phyloP scores from a whole-genome alignment of 1,139 yeast species.

The Scheffersomyces stambukii region DNA sequence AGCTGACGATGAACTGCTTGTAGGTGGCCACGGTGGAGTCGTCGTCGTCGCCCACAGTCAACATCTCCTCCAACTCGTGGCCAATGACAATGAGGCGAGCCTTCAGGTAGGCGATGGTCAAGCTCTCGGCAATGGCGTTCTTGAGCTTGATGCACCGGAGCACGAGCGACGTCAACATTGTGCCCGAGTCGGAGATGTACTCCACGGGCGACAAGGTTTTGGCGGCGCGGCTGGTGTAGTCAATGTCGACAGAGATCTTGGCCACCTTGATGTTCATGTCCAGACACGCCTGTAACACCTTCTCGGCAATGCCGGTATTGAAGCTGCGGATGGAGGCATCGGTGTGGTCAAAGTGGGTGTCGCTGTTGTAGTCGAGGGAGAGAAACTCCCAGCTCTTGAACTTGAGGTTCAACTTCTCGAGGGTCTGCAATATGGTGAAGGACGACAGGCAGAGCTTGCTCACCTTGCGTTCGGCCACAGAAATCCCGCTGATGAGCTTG shows the following conservation, averaged over 20 bases:
- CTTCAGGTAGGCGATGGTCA: conserved; percentile 52
- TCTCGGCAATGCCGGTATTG: conserved; percentile 44
- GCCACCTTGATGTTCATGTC: conserved; percentile 41
- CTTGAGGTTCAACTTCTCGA: conserved; percentile 46
- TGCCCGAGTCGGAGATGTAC: conserved; percentile 54
- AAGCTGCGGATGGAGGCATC: conserved; percentile 35
- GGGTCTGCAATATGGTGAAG: conserved; percentile 44
- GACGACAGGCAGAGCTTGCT: conserved; percentile 48
- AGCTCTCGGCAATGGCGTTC: conserved; percentile 43
- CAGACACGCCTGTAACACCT: conserved; percentile 46
- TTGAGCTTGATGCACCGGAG: conserved; percentile 48
- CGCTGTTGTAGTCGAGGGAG: conserved; percentile 50
- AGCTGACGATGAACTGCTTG: conserved; percentile 46
- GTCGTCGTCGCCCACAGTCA: conserved; percentile 24
- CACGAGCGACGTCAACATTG: conserved; percentile 48
- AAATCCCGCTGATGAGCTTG: conserved; percentile 35
- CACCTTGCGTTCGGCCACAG: conserved; percentile 40
- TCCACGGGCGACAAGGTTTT: conserved; percentile 42
- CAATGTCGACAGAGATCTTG: conserved; percentile 43
- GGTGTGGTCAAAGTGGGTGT: conserved; percentile 30
- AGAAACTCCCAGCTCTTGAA: conserved; percentile 55
- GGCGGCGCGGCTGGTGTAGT: conserved; percentile 41
- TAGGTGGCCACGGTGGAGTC: conserved; percentile 42
- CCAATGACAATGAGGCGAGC: conserved; percentile 56
- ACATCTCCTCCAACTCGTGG: conserved; percentile 45